Evolutionary conservation across 495 filamentous ascomycete genomes (phyloP).

Genomic region (Daldinia bambusicola): DNA sequence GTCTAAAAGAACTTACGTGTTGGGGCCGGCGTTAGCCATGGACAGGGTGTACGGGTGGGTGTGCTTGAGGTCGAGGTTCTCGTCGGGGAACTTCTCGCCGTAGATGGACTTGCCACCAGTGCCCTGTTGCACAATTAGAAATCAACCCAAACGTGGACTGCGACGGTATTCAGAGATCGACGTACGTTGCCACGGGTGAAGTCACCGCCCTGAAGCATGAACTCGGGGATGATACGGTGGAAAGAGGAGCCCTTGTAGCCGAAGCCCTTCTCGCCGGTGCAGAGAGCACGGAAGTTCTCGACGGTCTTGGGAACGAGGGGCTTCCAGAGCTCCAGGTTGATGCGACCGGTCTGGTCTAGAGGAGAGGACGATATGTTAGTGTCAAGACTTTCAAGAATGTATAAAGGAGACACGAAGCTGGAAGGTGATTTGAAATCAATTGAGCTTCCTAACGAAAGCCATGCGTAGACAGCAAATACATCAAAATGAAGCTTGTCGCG

Average conservation of each 20-base stretch:
- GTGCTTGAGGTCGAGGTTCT: conserved; percentile 79
- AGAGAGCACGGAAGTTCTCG: conserved; percentile 94
- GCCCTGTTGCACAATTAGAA: conserved; percentile 62
- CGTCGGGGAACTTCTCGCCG: conserved; percentile 84
- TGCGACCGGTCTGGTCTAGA: conserved; percentile 77
- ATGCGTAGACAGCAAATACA: conserved; percentile 12
- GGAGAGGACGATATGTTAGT: conserved; percentile 29
- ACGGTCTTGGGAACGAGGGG: conserved; percentile 88
- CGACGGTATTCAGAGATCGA: conserved; percentile 14
- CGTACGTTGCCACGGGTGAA: conserved; percentile 95
- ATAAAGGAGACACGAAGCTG: not conserved
- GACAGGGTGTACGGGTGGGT: conserved; percentile 71
- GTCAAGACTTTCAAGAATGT: conserved; percentile 47
- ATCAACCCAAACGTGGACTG: not conserved
- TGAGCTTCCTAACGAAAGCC: not conserved
- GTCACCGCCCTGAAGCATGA: conserved; percentile 99
- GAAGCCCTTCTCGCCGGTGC: conserved; percentile 90
- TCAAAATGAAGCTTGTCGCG: not conserved
- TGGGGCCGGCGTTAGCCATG: conserved; percentile 84
- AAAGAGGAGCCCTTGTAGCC: conserved; percentile 85
- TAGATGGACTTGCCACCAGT: conserved; percentile 90
- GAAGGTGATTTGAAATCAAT: conserved; percentile 8
- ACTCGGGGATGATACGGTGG: conserved; percentile 94
- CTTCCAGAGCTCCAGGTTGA: conserved; percentile 92
- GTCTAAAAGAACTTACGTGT: conserved; percentile 68